A percentile compares a stretch with the other conserved stretches of the same genome.
phyloP scores from a whole-genome alignment of 352 stramenopile genomes.

The Pythium pyrilobum region DNA sequence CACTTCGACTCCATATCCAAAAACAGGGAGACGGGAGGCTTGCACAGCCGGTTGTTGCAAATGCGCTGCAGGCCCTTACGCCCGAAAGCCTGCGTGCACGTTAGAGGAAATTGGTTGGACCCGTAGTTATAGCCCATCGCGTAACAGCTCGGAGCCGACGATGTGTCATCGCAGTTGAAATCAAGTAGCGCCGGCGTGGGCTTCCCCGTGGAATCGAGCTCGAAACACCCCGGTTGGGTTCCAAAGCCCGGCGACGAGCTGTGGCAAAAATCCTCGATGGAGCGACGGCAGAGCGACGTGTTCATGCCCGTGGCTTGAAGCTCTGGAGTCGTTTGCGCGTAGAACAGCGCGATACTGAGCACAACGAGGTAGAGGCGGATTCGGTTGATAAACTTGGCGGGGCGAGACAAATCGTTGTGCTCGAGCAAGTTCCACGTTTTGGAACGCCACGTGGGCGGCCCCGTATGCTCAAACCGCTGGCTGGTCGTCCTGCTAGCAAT shows the following conservation, averaged over 20 bases:
- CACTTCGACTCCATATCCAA: constrained; percentile 65
- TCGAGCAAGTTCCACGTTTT: constrained; percentile 42
- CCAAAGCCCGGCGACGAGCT: constrained; percentile 8
- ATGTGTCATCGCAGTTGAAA: constrained; percentile 32
- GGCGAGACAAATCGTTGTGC: constrained; percentile 28
- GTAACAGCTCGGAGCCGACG: constrained; percentile 31
- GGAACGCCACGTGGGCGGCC: constrained; percentile 25
- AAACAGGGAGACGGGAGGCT: constrained; percentile 26
- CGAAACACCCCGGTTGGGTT: constrained; percentile 35
- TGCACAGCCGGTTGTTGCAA: constrained; percentile 39
- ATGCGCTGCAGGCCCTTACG: constrained; percentile 12
- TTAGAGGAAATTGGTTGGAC: constrained; percentile 27
- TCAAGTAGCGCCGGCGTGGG: constrained; percentile 23
- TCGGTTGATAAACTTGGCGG: constrained; percentile 21
- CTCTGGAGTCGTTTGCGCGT: constrained; percentile 47
- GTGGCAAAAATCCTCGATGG: constrained; percentile 35
- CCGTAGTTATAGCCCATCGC: constrained; percentile 48
- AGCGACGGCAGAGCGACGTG: constrained; percentile 33
- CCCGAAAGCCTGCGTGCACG: constrained; percentile 33
- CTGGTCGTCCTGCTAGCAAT: constrained; percentile 14
- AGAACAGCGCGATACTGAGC: constrained; percentile 44
- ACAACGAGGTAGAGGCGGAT: constrained; percentile 31
- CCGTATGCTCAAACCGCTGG: constrained; percentile 19
- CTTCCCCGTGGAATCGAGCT: constrained; percentile 31
- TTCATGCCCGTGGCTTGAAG: constrained; percentile 37